Evolutionary conservation across 2,329 filamentous ascomycete species (phyloP).

Genomic region (Ceratocystis harringtonii): DNA sequence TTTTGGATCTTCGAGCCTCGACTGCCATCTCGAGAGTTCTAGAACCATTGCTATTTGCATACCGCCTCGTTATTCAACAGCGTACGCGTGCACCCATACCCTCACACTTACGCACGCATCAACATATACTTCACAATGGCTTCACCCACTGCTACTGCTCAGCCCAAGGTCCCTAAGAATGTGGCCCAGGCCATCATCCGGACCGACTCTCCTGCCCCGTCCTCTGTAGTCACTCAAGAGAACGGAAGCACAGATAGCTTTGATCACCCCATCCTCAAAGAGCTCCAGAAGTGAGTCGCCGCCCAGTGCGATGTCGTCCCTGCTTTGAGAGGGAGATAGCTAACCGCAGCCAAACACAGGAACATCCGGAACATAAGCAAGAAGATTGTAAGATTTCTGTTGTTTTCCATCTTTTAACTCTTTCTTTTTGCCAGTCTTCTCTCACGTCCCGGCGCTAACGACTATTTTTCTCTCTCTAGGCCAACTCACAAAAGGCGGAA

Average conservation of each 20-base stretch:
- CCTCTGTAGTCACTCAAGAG: slow-evolving; percentile 30
- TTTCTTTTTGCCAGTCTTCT: background rate
- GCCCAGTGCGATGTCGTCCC: background rate
- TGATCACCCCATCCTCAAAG: slow-evolving; percentile 71
- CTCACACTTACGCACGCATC: background rate
- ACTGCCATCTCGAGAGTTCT: background rate
- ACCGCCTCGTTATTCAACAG: background rate
- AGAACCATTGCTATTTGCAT: background rate
- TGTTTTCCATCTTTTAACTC: slow-evolving; percentile 11
- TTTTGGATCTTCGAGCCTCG: background rate
- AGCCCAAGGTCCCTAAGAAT: slow-evolving; percentile 52
- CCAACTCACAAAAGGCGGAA: slow-evolving; percentile 59
- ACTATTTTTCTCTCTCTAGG: slow-evolving; percentile 28
- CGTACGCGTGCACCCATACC: background rate
- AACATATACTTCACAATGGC: slow-evolving; percentile 30
- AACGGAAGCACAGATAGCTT: slow-evolving; percentile 44
- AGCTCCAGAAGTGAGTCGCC: slow-evolving; percentile 66
- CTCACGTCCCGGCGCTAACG: background rate
- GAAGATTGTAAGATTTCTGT: slow-evolving; percentile 58
- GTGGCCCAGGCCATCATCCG: slow-evolving; percentile 36
- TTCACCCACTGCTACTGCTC: slow-evolving; percentile 37
- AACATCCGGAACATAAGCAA: slow-evolving; percentile 85
- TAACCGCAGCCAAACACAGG: slow-evolving; percentile 32
- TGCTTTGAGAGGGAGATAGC: background rate
- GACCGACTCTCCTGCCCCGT: slow-evolving; percentile 41